phyloP scores from a whole-genome alignment of 192 early-diverging fungal species.

The Oehlia diaphana region DNA sequence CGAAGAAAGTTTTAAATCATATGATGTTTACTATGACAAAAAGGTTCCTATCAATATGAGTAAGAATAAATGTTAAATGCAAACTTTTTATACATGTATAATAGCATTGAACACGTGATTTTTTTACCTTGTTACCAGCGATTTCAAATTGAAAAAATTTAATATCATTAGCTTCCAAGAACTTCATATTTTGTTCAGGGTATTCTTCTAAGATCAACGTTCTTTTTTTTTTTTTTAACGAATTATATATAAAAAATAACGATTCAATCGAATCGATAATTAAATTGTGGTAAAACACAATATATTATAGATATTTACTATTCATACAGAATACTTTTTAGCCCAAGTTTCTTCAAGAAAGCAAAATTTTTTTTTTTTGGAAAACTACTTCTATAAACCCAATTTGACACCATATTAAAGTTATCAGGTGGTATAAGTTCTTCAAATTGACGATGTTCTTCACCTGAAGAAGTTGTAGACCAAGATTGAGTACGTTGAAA shows the following conservation, averaged over 20 bases:
- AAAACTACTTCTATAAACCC: slow-evolving; percentile 93
- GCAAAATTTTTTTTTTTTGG: slow-evolving; percentile 91
- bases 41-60: not conserved
- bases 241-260: not conserved
- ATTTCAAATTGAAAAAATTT: slow-evolving; percentile 86
- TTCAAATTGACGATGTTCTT: slow-evolving; percentile 49
- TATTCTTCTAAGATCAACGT: slow-evolving; percentile 94
- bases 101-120: not conserved
- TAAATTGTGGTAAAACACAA: not conserved
- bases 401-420: slow-evolving; percentile 93
- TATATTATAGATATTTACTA: not conserved
- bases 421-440: slow-evolving; percentile 87
- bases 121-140: slow-evolving; percentile 85
- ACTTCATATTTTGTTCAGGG: slow-evolving; percentile 83
- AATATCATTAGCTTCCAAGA: slow-evolving; percentile 76
- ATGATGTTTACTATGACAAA: not conserved
- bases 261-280: slow-evolving; percentile 4
- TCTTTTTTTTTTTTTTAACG: slow-evolving; percentile 40
- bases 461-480: slow-evolving; percentile 22
- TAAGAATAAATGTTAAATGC: not conserved
- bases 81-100: too few species aligned
- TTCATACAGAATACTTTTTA: slow-evolving; percentile 84
- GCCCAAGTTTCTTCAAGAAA: slow-evolving; percentile 83
- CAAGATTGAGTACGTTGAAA: slow-evolving; percentile 13
- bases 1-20: too few species aligned